Conservation (phyloP, 2,329 filamentous ascomycete species). For the Thielaviopsis populi region DNA sequence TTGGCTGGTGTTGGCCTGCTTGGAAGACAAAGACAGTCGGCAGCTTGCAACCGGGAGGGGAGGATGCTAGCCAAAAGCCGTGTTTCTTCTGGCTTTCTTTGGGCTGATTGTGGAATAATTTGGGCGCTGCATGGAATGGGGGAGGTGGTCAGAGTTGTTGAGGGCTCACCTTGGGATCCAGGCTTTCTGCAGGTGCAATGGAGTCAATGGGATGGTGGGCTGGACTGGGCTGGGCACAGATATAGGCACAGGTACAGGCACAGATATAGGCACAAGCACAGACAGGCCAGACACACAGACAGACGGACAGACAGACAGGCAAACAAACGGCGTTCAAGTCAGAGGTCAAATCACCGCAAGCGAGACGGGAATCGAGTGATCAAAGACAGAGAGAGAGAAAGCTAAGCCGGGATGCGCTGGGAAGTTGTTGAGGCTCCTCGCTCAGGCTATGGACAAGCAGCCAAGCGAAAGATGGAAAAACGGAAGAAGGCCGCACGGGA, state of each 20-base stretch:
- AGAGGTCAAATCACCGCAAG: not conserved
- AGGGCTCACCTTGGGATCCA: slow-evolving; percentile 4
- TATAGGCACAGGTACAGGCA: no score
- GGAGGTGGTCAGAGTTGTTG: not conserved
- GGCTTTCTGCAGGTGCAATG: not conserved
- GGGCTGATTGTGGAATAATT: not conserved
- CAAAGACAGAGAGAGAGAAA: no score
- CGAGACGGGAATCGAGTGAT: not conserved
- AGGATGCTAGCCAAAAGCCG: not conserved
- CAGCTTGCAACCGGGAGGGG: not conserved
- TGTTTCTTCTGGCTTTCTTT: not conserved
- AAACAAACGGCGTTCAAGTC: no score
- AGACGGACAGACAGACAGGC: no score
- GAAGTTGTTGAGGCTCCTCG: no score
- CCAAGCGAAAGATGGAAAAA: not conserved
- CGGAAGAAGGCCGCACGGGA: slow-evolving; percentile 1
- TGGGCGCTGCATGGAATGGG: not conserved
- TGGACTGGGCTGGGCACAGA: no score
- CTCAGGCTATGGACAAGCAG: not conserved
- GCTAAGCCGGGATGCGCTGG: not conserved
- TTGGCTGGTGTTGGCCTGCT: no score
- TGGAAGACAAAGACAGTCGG: not conserved
- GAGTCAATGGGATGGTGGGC: not conserved
- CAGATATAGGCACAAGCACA: no score
- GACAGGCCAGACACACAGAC: no score